Percentiles rank a stretch among this genome's conserved stretches.
Evolutionary conservation across 2,329 filamentous ascomycete genomes (phyloP).

Genomic region (Pyrenochaeta sp.): DNA sequence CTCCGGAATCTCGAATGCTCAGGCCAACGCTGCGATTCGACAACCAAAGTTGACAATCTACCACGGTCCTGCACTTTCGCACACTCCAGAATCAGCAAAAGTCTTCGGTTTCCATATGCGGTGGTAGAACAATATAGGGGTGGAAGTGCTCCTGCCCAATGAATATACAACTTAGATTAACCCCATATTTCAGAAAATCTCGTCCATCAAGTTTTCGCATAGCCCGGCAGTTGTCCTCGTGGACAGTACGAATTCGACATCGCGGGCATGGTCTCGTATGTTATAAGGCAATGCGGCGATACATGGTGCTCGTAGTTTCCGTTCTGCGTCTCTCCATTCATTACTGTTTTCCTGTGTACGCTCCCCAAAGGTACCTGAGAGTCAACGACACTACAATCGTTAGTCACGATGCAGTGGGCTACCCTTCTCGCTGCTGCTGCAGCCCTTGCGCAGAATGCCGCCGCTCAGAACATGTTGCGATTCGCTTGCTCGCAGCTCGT

Average conservation of each 20-base stretch:
- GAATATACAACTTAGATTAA: slow-evolving; percentile 40
- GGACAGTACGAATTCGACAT: slow-evolving; percentile 9
- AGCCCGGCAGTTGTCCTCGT: slow-evolving; percentile 37
- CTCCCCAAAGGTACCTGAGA: not conserved
- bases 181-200: slow-evolving; percentile 32
- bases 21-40: slow-evolving; percentile 14
- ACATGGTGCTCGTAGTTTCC: slow-evolving; percentile 17
- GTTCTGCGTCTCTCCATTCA: slow-evolving; percentile 24
- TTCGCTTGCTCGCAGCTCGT: slow-evolving; percentile 48
- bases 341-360: slow-evolving; percentile 13
- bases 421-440: slow-evolving; percentile 31
- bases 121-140: slow-evolving; percentile 26
- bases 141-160: slow-evolving; percentile 35
- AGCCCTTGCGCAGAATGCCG: slow-evolving; percentile 33
- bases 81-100: slow-evolving; percentile 23
- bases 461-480: slow-evolving; percentile 43
- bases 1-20: slow-evolving; percentile 7
- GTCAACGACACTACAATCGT: slow-evolving; percentile 2
- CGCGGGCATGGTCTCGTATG: slow-evolving; percentile 18
- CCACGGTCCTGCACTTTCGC: slow-evolving; percentile 7
- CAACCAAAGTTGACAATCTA: slow-evolving; percentile 21
- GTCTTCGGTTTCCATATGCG: slow-evolving; percentile 20
- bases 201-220: slow-evolving; percentile 32
- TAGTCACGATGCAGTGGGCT: slow-evolving; percentile 41
- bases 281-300: slow-evolving; percentile 39